Evolutionary conservation across 371 early-diverging fungal genomes (phyloP).

Genomic region (Cokeromyces recurvatus): DNA sequence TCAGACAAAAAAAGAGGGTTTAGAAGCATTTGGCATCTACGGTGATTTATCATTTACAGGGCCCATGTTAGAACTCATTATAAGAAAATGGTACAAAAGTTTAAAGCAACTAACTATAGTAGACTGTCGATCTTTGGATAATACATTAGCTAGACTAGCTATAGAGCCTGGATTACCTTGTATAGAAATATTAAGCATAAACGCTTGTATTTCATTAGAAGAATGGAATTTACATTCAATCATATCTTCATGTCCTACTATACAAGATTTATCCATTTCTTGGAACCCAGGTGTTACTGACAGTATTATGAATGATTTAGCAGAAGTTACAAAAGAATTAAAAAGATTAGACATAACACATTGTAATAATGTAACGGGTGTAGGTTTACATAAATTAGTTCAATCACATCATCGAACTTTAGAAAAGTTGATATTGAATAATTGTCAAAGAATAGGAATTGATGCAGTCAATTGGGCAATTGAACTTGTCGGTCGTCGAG

Average conservation of each 20-base stretch:
- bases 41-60: constrained; percentile 1
- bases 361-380: constrained; percentile 25
- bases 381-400: constrained; percentile 20
- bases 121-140: constrained; percentile 1
- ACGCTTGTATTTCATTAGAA: background rate
- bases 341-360: constrained; percentile 23
- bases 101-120: background rate
- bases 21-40: background rate
- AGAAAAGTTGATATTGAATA: constrained; percentile 11
- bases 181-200: constrained; percentile 4
- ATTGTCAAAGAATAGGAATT: constrained; percentile 17
- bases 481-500: constrained; percentile 6
- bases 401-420: constrained; percentile 6
- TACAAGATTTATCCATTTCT: constrained; percentile 5
- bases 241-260: constrained; percentile 3
- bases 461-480: constrained; percentile 26
- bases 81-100: background rate
- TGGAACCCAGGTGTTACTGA: constrained; percentile 14
- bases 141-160: background rate
- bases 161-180: background rate
- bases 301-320: constrained; percentile 9
- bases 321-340: background rate
- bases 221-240: constrained; percentile 6
- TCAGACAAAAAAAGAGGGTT: background rate
- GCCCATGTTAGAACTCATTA: background rate